Evolutionary conservation across 192 early-diverging fungal genomes (phyloP), one percentile per base, ranked within the genome.

Genomic region (Irineochytrium annulatum): DNA sequence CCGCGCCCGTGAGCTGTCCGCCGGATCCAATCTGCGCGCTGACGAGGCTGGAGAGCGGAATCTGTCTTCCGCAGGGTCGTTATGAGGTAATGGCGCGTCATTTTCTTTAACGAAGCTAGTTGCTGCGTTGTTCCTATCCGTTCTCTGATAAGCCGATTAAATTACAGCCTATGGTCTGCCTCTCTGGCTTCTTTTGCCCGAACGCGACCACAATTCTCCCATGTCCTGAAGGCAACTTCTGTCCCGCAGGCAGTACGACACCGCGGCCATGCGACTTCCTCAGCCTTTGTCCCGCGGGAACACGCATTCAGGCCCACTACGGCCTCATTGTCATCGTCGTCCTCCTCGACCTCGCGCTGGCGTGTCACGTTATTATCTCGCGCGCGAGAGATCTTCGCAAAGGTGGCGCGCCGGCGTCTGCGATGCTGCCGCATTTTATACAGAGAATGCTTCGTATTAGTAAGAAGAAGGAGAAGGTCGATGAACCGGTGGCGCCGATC

Each of bases 151-250:
- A n/a, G n/a, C n/a, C n/a, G n/a, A n/a, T n/a, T n/a, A n/a, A n/a
- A n/a, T 63, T 63, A 34, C 72, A 77, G 52, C 76, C 76, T 6
- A 72, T 59, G 43, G n/a, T 57, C 19, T 78, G 77, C 57, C 41
- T 29, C 6, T 26, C 5, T 17, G 73, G 73, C 6, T 75, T 62
- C 32, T 75, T 64, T 45, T 75, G 73, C 37, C 73, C 73, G 22
- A 48, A 59, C 34, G 39, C 55, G n/a, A 52, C 37, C 14, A 73
- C 70, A 1, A 37, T 66, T 27, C 29, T 60, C 1, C 48, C 51
- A 6, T 67, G 65, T 33, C 61, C 61, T 0, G 3, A 27, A 55
- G 61, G 61, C 13, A 41, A 57, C 35, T 51, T 26, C 28, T 63
- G 61, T 52, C 29, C 52, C 4, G 54, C 48, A 17, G 65, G 65